A percentile compares a stretch with the other conserved stretches of the same genome.
phyloP scores from a whole-genome alignment of 202 grass and related monocot genomes.

The Zizania palustris region DNA sequence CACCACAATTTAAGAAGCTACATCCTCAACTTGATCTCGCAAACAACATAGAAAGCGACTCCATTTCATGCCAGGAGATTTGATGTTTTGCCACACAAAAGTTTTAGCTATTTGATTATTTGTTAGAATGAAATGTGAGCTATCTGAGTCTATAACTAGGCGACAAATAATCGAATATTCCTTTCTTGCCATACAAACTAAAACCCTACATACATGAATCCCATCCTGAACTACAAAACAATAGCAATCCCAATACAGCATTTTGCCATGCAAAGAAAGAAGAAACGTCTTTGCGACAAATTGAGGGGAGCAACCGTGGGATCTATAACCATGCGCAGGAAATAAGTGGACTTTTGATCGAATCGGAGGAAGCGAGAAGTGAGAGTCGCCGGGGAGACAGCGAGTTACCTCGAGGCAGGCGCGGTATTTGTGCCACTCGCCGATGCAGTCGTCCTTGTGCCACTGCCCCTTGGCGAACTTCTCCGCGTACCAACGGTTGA shows the following conservation, averaged over 20 bases:
- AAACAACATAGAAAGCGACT: background rate
- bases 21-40: background rate
- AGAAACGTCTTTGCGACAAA: background rate
- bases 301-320: background rate
- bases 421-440: constrained; percentile 79
- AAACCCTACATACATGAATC: constrained; percentile 12
- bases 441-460: constrained; percentile 77
- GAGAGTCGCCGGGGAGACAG: background rate
- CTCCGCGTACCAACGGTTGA: constrained; percentile 90
- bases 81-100: no score
- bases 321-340: background rate
- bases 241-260: background rate
- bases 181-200: background rate
- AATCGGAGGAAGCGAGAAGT: background rate
- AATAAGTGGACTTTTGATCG: background rate
- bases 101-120: no score
- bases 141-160: no score
- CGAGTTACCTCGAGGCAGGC: constrained; percentile 61
- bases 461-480: constrained; percentile 95
- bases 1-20: constrained; percentile 2
- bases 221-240: background rate
- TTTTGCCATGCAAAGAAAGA: constrained; percentile 12
- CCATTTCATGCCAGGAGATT: background rate
- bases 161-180: no score
- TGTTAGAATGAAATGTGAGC: no score